Evolutionary conservation across 345 rosid species (phyloP).

Genomic region (Kandelia obovata): DNA sequence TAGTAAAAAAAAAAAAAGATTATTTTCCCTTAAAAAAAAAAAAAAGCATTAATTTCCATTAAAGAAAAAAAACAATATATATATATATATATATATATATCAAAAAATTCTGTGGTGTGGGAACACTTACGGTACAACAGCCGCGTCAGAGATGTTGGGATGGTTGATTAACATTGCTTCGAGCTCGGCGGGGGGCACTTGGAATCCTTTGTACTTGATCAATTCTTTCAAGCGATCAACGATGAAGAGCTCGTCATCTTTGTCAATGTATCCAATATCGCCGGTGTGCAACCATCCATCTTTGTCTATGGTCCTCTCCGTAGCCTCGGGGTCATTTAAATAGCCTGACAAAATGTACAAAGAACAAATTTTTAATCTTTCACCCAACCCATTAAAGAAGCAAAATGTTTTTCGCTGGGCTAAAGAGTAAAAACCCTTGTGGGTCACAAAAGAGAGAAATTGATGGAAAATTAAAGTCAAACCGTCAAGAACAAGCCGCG

Average conservation of each 20-base stretch:
- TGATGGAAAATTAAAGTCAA: no score
- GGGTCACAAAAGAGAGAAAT: no score
- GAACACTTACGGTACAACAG: slow-evolving; percentile 55
- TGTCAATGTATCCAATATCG: slow-evolving; percentile 57
- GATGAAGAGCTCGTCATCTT: slow-evolving; percentile 52
- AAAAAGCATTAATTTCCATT: not conserved
- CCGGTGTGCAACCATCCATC: slow-evolving; percentile 67
- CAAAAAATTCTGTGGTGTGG: not conserved
- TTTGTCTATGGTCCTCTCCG: slow-evolving; percentile 47
- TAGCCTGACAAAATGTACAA: slow-evolving; percentile 34
- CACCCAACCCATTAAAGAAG: no score
- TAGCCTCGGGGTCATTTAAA: slow-evolving; percentile 50
- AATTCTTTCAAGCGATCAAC: slow-evolving; percentile 62
- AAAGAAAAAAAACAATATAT: not conserved
- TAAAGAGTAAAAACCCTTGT: no score
- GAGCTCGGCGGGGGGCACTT: slow-evolving; percentile 68
- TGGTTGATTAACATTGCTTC: slow-evolving; percentile 53
- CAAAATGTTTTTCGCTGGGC: no score
- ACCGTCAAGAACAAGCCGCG: no score
- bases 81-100: no score
- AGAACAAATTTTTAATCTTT: not conserved
- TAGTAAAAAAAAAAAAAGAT: no score
- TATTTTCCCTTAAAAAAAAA: no score
- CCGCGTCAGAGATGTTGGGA: slow-evolving; percentile 54
- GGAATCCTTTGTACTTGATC: slow-evolving; percentile 66